These are phyloP conservation scores for Colletotrichum karsti DNA, from an alignment of 2,329 filamentous ascomycete species.

Conservation along the genomic window DNA sequence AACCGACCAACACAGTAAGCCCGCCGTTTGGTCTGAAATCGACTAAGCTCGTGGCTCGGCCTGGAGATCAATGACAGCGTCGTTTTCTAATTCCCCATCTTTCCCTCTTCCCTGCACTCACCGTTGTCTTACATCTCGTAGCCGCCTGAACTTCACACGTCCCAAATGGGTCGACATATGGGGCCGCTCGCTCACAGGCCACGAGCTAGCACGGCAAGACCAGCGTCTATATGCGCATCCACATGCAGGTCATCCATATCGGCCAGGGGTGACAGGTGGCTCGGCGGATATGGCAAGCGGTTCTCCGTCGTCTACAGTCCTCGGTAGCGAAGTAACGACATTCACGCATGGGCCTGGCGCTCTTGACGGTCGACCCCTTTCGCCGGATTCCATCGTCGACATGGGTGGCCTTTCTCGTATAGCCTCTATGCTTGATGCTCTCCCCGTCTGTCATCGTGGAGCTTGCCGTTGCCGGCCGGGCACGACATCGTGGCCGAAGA, in stretches of 20 bases:
- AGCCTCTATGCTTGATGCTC: background rate
- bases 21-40: background rate
- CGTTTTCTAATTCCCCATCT: background rate
- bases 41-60: background rate
- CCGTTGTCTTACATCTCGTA: background rate
- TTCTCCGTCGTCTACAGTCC: background rate
- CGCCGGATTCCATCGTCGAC: background rate
- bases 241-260: slow-evolving; percentile 5
- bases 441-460: background rate
- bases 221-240: background rate
- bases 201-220: background rate
- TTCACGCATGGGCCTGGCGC: background rate
- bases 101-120: background rate
- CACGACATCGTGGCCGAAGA: background rate
- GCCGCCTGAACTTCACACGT: slow-evolving; percentile 12
- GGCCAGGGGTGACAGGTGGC: background rate
- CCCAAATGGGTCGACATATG: background rate
- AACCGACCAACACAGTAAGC: background rate
- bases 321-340: background rate
- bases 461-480: background rate
- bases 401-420: slow-evolving; percentile 4
- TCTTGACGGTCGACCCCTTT: background rate
- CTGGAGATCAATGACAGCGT: background rate
- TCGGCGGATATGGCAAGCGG: background rate
- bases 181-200: background rate